Percentiles rank a stretch among this genome's conserved stretches.
These are phyloP conservation scores for Luffa acutangula DNA, from an alignment of 306 rosid species.

Conservation along the genomic window DNA sequence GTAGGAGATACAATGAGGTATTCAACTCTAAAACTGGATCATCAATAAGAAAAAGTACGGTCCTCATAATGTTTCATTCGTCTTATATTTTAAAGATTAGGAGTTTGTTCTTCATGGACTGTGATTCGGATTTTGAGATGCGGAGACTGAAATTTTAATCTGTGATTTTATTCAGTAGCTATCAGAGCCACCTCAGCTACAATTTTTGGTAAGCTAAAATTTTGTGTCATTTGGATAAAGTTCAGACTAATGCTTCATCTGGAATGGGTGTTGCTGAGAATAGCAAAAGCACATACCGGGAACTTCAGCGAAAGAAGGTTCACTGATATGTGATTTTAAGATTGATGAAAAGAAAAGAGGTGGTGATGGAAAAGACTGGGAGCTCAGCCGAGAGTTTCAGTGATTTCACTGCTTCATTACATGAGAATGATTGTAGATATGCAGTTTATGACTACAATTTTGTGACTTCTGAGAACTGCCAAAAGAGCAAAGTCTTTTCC, in stretches of 20 bases:
- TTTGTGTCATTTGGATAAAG: neutral
- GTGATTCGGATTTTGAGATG: neutral
- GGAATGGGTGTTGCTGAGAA: conserved; percentile 76
- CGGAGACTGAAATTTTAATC: neutral
- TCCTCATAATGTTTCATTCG: neutral
- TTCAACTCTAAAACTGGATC: neutral
- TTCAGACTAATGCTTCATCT: conserved; percentile 55
- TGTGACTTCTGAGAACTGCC: conserved; percentile 70
- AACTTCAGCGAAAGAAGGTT: conserved; percentile 73
- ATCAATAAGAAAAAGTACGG: neutral
- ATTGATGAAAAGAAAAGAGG: conserved; percentile 78
- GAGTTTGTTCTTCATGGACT: neutral
- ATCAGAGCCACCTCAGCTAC: neutral
- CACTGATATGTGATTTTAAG: conserved; percentile 63
- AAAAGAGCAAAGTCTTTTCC: conserved; percentile 70
- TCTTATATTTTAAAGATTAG: neutral
- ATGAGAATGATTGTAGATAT: conserved; percentile 72
- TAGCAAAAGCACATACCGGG: conserved; percentile 45
- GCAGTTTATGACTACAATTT: conserved; percentile 69
- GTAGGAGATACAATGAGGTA: neutral
- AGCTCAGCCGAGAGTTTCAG: conserved; percentile 70
- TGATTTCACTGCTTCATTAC: conserved; percentile 66
- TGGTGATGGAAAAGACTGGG: conserved; percentile 73
- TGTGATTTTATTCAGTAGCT: neutral
- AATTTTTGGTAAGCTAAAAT: neutral